Conservation (phyloP, 345 rosid genomes). For the Lepidium didymum region DNA sequence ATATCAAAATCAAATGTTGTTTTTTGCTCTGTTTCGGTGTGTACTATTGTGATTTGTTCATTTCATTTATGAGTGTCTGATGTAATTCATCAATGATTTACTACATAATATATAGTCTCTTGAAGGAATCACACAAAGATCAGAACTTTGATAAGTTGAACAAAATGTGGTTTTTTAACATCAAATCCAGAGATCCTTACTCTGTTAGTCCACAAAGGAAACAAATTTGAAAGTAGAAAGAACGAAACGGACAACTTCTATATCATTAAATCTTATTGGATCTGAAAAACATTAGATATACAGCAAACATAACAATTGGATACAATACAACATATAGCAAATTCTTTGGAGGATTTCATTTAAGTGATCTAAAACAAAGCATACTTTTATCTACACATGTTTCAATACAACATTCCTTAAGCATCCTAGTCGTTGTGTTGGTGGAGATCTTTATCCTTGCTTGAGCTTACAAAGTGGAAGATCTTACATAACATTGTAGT, state of each 20-base stretch:
- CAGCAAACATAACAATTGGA: background rate
- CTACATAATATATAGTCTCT: constrained; percentile 8
- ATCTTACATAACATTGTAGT: background rate
- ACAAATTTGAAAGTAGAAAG: background rate
- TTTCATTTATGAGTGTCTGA: background rate
- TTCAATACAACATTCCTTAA: background rate
- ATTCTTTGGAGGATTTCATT: background rate
- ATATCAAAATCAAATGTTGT: constrained; percentile 19
- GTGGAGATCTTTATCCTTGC: background rate
- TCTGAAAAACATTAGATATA: background rate
- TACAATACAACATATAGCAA: background rate
- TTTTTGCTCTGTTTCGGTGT: constrained; percentile 1
- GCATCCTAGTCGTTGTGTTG: background rate
- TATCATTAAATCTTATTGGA: background rate
- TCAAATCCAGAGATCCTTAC: background rate
- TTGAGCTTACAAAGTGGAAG: background rate
- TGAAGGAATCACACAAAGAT: background rate
- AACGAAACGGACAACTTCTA: background rate
- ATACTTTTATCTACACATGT: constrained; percentile 8
- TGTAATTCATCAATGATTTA: background rate
- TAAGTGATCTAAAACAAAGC: constrained; percentile 4
- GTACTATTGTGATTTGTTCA: constrained; percentile 16
- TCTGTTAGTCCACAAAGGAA: background rate
- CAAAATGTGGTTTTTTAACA: background rate
- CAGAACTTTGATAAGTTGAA: background rate